Evolutionary conservation across 2,329 filamentous ascomycete genomes (phyloP).

Genomic region (Sclerotinia spermophila): DNA sequence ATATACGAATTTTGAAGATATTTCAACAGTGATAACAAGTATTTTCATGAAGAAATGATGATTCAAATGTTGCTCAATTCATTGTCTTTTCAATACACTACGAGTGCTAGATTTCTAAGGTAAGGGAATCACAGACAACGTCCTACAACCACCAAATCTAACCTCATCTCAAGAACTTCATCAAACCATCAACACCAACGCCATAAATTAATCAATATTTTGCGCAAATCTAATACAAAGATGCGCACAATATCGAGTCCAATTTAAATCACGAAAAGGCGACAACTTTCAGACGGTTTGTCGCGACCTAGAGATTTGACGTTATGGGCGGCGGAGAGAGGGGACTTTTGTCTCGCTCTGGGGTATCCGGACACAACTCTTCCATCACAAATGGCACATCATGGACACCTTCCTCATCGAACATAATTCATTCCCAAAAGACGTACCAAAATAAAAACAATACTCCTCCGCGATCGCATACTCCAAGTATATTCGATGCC

Average conservation of each 20-base stretch:
- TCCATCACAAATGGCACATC: conserved; percentile 44
- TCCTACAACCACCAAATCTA: conserved; percentile 18
- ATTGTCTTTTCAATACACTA: conserved; percentile 17
- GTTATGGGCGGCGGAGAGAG: conserved; percentile 23
- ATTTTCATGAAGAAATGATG: background rate
- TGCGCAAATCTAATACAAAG: conserved; percentile 14
- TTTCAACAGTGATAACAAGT: background rate
- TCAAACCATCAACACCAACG: conserved; percentile 19
- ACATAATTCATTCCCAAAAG: conserved; percentile 44
- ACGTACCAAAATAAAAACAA: conserved; percentile 60
- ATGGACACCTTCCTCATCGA: conserved; percentile 59
- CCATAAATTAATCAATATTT: conserved; percentile 18
- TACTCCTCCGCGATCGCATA: conserved; percentile 40
- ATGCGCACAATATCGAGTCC: conserved; percentile 19
- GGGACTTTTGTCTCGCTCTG: conserved; percentile 31
- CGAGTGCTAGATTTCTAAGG: conserved; percentile 16
- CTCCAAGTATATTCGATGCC: conserved; percentile 37
- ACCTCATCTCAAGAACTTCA: conserved; percentile 14
- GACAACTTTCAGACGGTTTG: conserved; percentile 29
- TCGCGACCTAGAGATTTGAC: conserved; percentile 25
- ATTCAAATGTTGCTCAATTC: background rate
- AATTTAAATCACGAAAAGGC: conserved; percentile 30
- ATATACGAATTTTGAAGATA: background rate
- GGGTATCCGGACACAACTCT: conserved; percentile 25
- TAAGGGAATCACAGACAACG: conserved; percentile 20